phyloP scores from a whole-genome alignment of 257 asterid genomes.

The Solanum pinnatisectum region DNA sequence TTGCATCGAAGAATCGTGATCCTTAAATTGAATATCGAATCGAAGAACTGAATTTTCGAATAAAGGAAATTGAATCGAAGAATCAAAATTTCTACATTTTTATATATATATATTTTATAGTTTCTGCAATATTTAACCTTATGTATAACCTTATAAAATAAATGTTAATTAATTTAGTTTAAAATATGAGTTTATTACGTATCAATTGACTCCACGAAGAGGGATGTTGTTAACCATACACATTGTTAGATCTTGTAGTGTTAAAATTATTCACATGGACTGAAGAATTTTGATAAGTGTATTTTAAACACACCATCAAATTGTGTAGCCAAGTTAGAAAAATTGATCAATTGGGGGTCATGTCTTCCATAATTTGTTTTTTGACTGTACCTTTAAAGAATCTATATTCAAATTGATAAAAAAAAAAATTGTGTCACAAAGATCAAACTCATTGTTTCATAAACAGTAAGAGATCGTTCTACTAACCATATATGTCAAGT shows the following conservation, averaged over 20 bases:
- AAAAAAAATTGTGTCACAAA: not conserved
- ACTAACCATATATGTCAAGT: too few species aligned
- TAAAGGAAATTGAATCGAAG: too few species aligned
- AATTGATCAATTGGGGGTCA: not conserved
- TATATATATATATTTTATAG: not conserved
- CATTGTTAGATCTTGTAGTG: too few species aligned
- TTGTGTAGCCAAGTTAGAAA: not conserved
- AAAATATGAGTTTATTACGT: too few species aligned
- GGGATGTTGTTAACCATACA: not conserved
- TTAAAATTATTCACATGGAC: not conserved
- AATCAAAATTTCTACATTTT: too few species aligned
- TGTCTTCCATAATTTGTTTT: not conserved
- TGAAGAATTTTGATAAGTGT: fast-evolving
- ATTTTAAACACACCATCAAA: too few species aligned
- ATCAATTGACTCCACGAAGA: too few species aligned
- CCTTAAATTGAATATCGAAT: not conserved
- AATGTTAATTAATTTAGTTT: too few species aligned
- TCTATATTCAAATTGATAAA: not conserved
- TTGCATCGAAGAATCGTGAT: not conserved
- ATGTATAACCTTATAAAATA: not conserved
- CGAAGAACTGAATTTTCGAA: too few species aligned
- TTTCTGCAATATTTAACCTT: fast-evolving
- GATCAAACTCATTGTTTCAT: not conserved
- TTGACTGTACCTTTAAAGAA: not conserved
- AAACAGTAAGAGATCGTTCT: too few species aligned